phyloP scores from a whole-genome alignment of 2,329 filamentous ascomycete species.

The Beauveria australis region DNA sequence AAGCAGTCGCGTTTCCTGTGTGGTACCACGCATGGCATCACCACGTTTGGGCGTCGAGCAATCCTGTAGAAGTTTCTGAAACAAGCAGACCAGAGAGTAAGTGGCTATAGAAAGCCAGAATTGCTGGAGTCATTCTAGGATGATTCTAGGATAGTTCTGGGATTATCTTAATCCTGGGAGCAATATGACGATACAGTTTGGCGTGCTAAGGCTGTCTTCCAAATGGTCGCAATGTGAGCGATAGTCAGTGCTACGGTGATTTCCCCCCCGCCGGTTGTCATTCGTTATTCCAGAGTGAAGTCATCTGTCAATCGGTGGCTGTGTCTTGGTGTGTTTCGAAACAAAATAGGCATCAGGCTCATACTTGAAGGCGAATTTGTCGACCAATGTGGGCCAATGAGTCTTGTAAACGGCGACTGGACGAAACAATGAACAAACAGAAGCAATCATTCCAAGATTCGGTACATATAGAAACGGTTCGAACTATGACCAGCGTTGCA shows the following conservation, averaged over 20 bases:
- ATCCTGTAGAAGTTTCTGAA: constrained; percentile 18
- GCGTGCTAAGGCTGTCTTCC: neutral
- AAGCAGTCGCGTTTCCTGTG: no score
- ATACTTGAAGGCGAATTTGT: neutral
- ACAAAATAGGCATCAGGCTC: neutral
- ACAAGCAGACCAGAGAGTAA: neutral
- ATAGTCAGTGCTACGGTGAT: neutral
- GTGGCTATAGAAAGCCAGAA: neutral
- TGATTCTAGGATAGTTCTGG: neutral
- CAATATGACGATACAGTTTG: neutral
- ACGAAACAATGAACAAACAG: neutral
- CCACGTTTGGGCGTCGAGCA: constrained; percentile 34
- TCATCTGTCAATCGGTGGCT: neutral
- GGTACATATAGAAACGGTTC: neutral
- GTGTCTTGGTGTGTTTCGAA: constrained; percentile 1
- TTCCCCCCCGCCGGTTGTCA: no score
- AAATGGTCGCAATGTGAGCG: neutral
- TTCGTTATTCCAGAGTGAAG: neutral
- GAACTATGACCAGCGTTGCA: neutral
- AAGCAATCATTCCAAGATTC: neutral
- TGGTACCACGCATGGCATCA: neutral
- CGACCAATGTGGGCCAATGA: neutral
- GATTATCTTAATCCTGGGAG: neutral
- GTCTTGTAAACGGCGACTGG: neutral
- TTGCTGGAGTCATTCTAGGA: neutral